phyloP scores from a whole-genome alignment of 805 yeast species.

The Phaffomyces thermotolerans region DNA sequence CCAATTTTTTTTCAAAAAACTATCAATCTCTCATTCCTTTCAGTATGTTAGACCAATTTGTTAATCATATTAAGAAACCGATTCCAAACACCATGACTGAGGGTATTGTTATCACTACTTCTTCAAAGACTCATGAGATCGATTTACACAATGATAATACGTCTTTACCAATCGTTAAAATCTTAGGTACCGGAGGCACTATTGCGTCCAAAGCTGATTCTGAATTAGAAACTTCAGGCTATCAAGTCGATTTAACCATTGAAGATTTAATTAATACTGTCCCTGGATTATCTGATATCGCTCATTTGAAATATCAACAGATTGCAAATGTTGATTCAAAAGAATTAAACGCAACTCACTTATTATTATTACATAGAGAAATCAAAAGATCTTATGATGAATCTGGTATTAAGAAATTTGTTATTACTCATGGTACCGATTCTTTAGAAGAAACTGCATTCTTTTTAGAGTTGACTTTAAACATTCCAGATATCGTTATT shows the following conservation, averaged over 20 bases:
- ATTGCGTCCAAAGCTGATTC: constrained; percentile 47
- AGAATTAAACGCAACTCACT: constrained; percentile 43
- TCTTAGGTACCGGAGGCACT: constrained; percentile 56
- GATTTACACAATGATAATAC: constrained; percentile 19
- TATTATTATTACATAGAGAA: constrained; percentile 40
- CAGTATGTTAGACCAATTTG: background rate
- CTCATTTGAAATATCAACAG: constrained; percentile 56
- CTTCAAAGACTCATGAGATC: constrained; percentile 18
- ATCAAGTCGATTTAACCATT: constrained; percentile 45
- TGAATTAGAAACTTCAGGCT: constrained; percentile 46
- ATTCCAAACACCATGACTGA: constrained; percentile 2
- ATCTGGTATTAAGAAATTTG: constrained; percentile 47
- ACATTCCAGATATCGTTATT: constrained; percentile 44
- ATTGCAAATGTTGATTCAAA: constrained; percentile 57
- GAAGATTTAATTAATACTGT: constrained; percentile 47
- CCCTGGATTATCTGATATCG: constrained; percentile 53
- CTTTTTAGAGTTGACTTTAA: constrained; percentile 45
- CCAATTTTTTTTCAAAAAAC: background rate
- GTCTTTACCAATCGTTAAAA: constrained; percentile 31
- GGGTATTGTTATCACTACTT: constrained; percentile 22
- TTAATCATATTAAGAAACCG: constrained; percentile 5
- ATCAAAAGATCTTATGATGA: constrained; percentile 37
- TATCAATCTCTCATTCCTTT: background rate
- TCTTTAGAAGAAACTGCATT: constrained; percentile 64
- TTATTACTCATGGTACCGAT: constrained; percentile 67